A percentile compares a stretch with the other conserved stretches of the same genome.
phyloP scores from a whole-genome alignment of 2,329 filamentous ascomycete genomes.

The Colletotrichum sp. region DNA sequence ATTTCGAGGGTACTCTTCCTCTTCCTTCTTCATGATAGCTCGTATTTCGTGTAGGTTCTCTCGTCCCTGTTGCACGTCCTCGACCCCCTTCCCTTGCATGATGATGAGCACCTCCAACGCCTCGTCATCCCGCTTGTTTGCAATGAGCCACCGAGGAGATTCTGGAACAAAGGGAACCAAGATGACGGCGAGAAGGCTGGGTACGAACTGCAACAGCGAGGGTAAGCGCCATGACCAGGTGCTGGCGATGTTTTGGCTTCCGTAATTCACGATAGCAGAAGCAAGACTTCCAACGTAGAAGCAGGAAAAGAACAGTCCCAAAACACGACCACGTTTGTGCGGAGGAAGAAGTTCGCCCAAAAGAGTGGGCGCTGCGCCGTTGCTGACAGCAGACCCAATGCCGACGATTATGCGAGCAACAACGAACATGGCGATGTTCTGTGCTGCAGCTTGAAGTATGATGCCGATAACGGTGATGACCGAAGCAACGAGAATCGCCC shows the following conservation, averaged over 20 bases:
- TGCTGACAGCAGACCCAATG: conserved; percentile 46
- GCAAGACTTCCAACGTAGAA: conserved; percentile 34
- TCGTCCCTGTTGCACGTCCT: conserved; percentile 15
- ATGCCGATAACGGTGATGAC: conserved; percentile 48
- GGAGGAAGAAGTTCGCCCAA: conserved; percentile 53
- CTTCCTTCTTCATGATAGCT: conserved; percentile 27
- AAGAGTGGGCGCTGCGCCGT: conserved; percentile 50
- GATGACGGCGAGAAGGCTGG: conserved; percentile 29
- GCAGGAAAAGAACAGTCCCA: conserved; percentile 25
- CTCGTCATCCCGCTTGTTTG: conserved; percentile 32
- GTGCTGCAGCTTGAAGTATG: conserved; percentile 50
- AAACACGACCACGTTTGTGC: conserved; percentile 22
- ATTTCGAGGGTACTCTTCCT: conserved; percentile 27
- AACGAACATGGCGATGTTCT: conserved; percentile 58
- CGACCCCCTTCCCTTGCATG: conserved; percentile 46
- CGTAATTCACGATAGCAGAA: conserved; percentile 33
- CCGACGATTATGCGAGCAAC: conserved; percentile 52
- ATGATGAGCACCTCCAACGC: conserved; percentile 40
- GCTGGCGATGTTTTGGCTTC: conserved; percentile 33
- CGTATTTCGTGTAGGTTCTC: conserved; percentile 26
- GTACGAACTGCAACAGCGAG: conserved; percentile 36
- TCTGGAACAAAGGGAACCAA: conserved; percentile 9
- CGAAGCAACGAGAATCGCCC: conserved; percentile 43
- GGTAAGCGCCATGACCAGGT: conserved; percentile 42
- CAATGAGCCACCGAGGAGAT: conserved; percentile 40